Evolutionary conservation across 2,329 filamentous ascomycete genomes (phyloP).

Genomic region (Aspergillus clavatus): DNA sequence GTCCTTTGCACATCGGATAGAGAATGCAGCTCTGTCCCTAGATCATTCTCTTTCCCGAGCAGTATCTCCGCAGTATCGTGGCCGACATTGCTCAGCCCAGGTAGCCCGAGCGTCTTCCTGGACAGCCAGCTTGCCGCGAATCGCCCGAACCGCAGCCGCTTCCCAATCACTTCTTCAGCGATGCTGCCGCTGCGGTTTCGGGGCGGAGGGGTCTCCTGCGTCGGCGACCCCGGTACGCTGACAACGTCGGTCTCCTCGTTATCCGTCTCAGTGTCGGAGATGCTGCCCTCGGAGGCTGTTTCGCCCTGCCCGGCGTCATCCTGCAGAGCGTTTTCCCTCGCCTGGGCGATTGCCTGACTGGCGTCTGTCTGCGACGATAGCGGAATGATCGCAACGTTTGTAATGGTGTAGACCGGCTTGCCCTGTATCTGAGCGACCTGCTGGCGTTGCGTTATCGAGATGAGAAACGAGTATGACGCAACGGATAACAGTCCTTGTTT

Average conservation of each 20-base stretch:
- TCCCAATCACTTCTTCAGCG: constrained; percentile 81
- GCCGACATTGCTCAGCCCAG: constrained; percentile 63
- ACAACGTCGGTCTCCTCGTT: constrained; percentile 24
- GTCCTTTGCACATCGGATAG: background rate
- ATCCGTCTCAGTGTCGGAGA: constrained; percentile 28
- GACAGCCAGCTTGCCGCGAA: constrained; percentile 94
- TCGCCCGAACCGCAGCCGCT: constrained; percentile 76
- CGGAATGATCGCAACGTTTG: constrained; percentile 85
- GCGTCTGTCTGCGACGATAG: constrained; percentile 72
- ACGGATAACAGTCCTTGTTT: constrained; percentile 73
- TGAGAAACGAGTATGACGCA: constrained; percentile 73
- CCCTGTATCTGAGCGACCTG: constrained; percentile 85
- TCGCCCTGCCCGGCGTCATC: constrained; percentile 34
- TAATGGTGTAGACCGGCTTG: constrained; percentile 78
- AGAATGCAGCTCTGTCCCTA: background rate
- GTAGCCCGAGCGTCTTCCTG: constrained; percentile 70
- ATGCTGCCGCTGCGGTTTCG: constrained; percentile 53
- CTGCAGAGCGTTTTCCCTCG: constrained; percentile 45
- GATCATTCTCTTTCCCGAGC: constrained; percentile 15
- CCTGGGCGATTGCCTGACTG: constrained; percentile 63
- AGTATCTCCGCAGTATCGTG: constrained; percentile 37
- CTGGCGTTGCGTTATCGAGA: constrained; percentile 79
- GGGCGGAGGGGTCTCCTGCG: constrained; percentile 19
- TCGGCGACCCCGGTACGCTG: constrained; percentile 25
- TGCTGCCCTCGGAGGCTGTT: constrained; percentile 22